phyloP scores from a whole-genome alignment of 2,329 filamentous ascomycete species.

The Zymoseptoria passerinii region DNA sequence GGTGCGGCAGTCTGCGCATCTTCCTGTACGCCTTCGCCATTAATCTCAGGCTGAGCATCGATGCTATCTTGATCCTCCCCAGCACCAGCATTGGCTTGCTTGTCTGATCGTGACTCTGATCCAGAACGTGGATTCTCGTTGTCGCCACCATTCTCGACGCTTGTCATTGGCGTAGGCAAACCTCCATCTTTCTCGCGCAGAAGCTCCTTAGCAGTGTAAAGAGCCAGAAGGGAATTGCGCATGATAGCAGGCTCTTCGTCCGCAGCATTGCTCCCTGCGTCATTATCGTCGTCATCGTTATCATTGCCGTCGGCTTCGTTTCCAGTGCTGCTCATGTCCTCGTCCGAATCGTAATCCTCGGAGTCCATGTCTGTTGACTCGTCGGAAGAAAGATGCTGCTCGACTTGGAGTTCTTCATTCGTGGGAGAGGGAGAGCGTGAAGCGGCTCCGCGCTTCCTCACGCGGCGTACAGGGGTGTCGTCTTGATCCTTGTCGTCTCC shows the following conservation, averaged over 20 bases:
- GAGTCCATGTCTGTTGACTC: slow-evolving; percentile 33
- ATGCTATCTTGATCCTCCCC: not conserved
- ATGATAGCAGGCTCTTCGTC: slow-evolving; percentile 13
- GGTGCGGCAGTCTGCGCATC: not conserved
- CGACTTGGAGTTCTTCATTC: slow-evolving; percentile 33
- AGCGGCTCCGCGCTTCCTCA: not conserved
- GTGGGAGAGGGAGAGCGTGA: slow-evolving; percentile 1
- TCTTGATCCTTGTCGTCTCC: slow-evolving; percentile 1
- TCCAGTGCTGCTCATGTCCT: slow-evolving; percentile 29
- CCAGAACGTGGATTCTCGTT: slow-evolving; percentile 14
- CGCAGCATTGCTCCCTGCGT: slow-evolving; percentile 17
- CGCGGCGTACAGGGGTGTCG: not conserved
- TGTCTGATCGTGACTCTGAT: slow-evolving; percentile 14
- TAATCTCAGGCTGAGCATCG: not conserved
- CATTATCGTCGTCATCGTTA: slow-evolving; percentile 23
- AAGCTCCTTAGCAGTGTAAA: slow-evolving; percentile 23
- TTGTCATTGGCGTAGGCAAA: slow-evolving; percentile 26
- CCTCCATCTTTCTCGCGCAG: slow-evolving; percentile 22
- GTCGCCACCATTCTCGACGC: slow-evolving; percentile 23
- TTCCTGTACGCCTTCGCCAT: not conserved
- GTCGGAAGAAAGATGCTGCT: slow-evolving; percentile 30
- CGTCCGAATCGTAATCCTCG: slow-evolving; percentile 28
- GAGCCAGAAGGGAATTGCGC: slow-evolving; percentile 18
- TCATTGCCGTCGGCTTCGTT: slow-evolving; percentile 29
- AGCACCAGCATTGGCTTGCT: slow-evolving; percentile 11